A percentile compares a stretch with the other conserved stretches of the same genome.
Evolutionary conservation across 345 rosid species (phyloP).

Genomic region (Boechera divaricarpa): DNA sequence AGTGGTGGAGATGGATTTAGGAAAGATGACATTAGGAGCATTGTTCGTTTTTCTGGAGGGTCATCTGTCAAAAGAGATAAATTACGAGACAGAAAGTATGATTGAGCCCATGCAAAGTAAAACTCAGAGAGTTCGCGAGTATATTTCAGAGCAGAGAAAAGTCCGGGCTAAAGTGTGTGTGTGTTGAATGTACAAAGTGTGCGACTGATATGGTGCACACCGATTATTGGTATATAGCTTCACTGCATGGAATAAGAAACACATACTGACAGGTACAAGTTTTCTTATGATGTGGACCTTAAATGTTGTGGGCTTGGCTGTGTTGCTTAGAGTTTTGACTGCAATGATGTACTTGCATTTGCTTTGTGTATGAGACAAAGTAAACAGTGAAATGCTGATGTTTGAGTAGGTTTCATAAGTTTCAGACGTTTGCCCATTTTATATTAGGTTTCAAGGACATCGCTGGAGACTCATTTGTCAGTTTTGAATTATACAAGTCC

Average conservation of each 20-base stretch:
- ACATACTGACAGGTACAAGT: neutral
- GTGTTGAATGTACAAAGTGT: constrained; percentile 1
- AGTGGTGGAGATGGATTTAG: constrained; percentile 40
- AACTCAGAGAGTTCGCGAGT: constrained; percentile 47
- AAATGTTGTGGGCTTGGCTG: constrained; percentile 1
- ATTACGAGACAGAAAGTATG: constrained; percentile 54
- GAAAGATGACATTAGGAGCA: constrained; percentile 59
- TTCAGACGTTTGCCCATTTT: neutral
- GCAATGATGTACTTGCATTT: neutral
- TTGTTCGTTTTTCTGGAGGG: constrained; percentile 67
- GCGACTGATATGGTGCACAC: neutral
- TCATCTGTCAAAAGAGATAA: constrained; percentile 57
- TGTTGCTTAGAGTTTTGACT: neutral
- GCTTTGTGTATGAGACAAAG: neutral
- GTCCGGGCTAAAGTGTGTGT: constrained; percentile 25
- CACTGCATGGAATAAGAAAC: neutral
- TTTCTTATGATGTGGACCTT: neutral
- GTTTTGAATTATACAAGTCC: neutral
- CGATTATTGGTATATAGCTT: neutral
- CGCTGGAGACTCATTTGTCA: neutral
- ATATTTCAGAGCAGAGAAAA: constrained; percentile 55
- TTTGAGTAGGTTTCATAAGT: constrained; percentile 2
- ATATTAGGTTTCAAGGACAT: neutral
- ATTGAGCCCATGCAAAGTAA: constrained; percentile 56
- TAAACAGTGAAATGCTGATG: neutral